Evolutionary conservation across 371 early-diverging fungal genomes (phyloP), one percentile per base, ranked within the genome.

Genomic region (Mucor mucedo): DNA sequence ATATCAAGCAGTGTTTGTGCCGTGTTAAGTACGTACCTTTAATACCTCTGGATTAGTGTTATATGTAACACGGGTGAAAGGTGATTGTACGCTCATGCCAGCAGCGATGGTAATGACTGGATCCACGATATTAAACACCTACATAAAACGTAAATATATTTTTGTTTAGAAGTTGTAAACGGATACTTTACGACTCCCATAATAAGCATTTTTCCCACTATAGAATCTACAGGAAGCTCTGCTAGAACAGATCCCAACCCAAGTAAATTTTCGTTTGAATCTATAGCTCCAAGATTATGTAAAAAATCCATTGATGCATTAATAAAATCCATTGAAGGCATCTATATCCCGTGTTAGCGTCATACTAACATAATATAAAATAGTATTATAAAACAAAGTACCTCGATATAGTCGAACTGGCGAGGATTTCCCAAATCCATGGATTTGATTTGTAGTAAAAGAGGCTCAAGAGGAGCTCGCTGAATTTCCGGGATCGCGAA

Each of bases 401-500:
- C 78, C 64, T 86, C 84, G 5, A 89, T 70, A 68, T 83, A 84
- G 42, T 86, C 82, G 78, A 87, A 87, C 1, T 62, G 49, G 13
- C 76, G 53, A 4, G 87, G 78, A 68, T 86, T 70, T 7, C 84
- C 85, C 7, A 87, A 47, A 1, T 62, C 87, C 76, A 90, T 63
- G 27, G 83, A 83, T 54, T 95, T 95, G 60, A 94, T 86, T 30
- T 90, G 82, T 28, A 96, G 65, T 48, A 93, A 85, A 3, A 95
- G 65, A 28, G 90, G 90, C 41, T 92, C 92, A 11, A 96, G 76
- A 4, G 99, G 95, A 75, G 94, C 92, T 54, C 93, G 83, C 62
- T 92, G 79, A 64, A 99, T 98, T 83, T 99, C 97, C 2, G 99
- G 99, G 56, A 82, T 81, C 0, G 92, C 89, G 64, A 93, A 94